phyloP scores from a whole-genome alignment of 225 moss, liverwort and hornwort species.

The Bryum argenteum region DNA sequence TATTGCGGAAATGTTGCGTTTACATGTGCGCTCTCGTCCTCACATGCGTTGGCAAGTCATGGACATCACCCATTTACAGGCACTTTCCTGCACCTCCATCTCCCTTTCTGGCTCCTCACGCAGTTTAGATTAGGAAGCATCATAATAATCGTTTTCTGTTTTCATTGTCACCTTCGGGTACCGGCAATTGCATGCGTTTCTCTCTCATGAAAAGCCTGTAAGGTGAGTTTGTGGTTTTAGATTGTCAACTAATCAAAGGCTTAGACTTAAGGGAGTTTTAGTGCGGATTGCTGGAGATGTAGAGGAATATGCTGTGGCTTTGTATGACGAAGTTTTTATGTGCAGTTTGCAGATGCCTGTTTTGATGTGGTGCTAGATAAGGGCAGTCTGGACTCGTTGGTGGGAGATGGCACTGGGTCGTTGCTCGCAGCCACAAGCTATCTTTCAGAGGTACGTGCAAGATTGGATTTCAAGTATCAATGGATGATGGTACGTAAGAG shows the following conservation, averaged over 20 bases:
- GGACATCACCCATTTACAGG: slow-evolving; percentile 88
- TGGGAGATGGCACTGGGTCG: slow-evolving; percentile 56
- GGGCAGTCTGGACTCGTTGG: slow-evolving; percentile 80
- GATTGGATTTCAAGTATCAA: slow-evolving; percentile 9
- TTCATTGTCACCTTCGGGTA: not conserved
- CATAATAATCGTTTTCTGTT: not conserved
- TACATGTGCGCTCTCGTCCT: slow-evolving; percentile 84
- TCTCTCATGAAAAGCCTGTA: not conserved
- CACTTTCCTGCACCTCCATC: slow-evolving; percentile 11
- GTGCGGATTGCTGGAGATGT: not conserved
- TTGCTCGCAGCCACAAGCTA: slow-evolving; percentile 53
- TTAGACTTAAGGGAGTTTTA: not conserved
- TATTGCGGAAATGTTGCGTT: slow-evolving; percentile 79
- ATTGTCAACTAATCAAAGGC: not conserved
- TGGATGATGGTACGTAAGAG: not conserved
- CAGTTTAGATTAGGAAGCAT: not conserved
- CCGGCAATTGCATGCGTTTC: not conserved
- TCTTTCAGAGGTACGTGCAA: slow-evolving; percentile 94
- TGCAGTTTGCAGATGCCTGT: slow-evolving; percentile 74
- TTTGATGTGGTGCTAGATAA: slow-evolving; percentile 88
- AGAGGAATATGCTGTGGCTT: slow-evolving; percentile 13
- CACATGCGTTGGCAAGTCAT: slow-evolving; percentile 94
- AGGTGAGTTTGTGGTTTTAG: not conserved
- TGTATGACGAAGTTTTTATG: slow-evolving; percentile 19
- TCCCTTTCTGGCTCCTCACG: not conserved